Evolutionary conservation across 176 grass and related monocot genomes (phyloP).

Genomic region (Puya raimondii): DNA sequence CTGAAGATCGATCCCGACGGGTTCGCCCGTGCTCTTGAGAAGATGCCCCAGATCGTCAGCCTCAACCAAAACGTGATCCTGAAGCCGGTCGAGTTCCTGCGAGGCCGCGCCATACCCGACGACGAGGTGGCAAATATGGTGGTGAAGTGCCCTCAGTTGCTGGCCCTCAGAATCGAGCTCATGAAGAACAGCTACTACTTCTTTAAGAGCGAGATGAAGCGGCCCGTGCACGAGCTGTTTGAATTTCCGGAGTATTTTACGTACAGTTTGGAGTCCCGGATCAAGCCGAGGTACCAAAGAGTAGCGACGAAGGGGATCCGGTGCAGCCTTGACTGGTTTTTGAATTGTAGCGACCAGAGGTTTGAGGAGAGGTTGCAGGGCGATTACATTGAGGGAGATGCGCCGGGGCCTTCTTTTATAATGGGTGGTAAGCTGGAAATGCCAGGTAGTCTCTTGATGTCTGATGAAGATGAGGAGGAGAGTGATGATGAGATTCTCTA

Average conservation of each 20-base stretch:
- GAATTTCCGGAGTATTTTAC: constrained; percentile 93
- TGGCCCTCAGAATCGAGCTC: constrained; percentile 45
- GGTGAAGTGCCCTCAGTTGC: constrained; percentile 65
- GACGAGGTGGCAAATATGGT: constrained; percentile 68
- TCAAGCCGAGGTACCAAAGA: constrained; percentile 73
- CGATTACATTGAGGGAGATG: constrained; percentile 77
- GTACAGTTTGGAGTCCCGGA: constrained; percentile 88
- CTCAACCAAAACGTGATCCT: constrained; percentile 73
- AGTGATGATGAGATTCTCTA: constrained; percentile 86
- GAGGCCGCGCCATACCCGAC: constrained; percentile 45
- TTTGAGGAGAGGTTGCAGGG: constrained; percentile 86
- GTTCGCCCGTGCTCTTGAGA: constrained; percentile 59
- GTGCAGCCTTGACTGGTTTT: constrained; percentile 85
- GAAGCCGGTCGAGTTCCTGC: constrained; percentile 67
- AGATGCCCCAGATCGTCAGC: constrained; percentile 78
- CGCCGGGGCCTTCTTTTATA: constrained; percentile 57
- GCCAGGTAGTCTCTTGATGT: constrained; percentile 53
- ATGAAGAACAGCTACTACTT: constrained; percentile 94
- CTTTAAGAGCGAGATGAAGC: constrained; percentile 85
- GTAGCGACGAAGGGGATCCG: constrained; percentile 51
- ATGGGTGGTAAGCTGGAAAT: constrained; percentile 93
- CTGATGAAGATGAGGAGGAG: constrained; percentile 58
- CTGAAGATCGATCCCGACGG: constrained; percentile 70
- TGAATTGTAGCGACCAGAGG: constrained; percentile 88
- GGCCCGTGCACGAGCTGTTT: constrained; percentile 54